phyloP scores from a whole-genome alignment of 352 stramenopile genomes.

The Pythium phragmiticola region DNA sequence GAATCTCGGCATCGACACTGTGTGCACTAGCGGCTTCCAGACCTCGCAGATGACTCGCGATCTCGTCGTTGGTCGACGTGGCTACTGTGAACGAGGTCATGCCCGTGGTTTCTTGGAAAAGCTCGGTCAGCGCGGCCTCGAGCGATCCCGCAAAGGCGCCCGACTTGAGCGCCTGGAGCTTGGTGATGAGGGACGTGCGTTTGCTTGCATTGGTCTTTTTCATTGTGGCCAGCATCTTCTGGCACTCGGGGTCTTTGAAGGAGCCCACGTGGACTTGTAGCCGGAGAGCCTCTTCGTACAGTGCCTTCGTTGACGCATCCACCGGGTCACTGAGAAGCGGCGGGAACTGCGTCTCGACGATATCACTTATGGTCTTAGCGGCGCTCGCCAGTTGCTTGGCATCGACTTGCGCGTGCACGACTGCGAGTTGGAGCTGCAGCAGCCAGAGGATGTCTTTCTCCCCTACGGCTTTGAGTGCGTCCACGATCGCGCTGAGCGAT shows the following conservation, averaged over 20 bases:
- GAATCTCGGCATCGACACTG: conserved; percentile 52
- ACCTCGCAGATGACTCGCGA: conserved; percentile 34
- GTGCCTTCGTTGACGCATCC: conserved; percentile 25
- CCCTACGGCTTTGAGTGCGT: conserved; percentile 63
- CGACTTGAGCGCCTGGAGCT: conserved; percentile 67
- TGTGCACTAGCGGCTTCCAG: conserved; percentile 31
- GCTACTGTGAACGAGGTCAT: conserved; percentile 34
- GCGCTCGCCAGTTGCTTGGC: conserved; percentile 50
- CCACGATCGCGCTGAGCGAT: conserved; percentile 60
- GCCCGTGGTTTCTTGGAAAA: conserved; percentile 61
- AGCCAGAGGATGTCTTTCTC: conserved; percentile 80
- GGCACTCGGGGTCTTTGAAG: conserved; percentile 74
- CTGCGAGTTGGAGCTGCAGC: conserved; percentile 51
- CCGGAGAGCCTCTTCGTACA: conserved; percentile 69
- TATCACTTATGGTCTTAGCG: conserved; percentile 64
- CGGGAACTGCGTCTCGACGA: conserved; percentile 58
- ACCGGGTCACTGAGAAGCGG: conserved; percentile 37
- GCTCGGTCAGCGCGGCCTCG: conserved; percentile 51
- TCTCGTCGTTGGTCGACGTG: conserved; percentile 34
- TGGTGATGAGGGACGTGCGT: conserved; percentile 45
- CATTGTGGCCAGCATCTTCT: conserved; percentile 65
- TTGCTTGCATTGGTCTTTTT: conserved; percentile 50
- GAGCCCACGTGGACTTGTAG: conserved; percentile 71
- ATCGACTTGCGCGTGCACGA: conserved; percentile 75
- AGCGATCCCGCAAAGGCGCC: conserved; percentile 35